Evolutionary conservation across 441 rosid genomes (phyloP), one percentile per base, ranked within the genome.

Genomic region (Gossypium schwendimanii): DNA sequence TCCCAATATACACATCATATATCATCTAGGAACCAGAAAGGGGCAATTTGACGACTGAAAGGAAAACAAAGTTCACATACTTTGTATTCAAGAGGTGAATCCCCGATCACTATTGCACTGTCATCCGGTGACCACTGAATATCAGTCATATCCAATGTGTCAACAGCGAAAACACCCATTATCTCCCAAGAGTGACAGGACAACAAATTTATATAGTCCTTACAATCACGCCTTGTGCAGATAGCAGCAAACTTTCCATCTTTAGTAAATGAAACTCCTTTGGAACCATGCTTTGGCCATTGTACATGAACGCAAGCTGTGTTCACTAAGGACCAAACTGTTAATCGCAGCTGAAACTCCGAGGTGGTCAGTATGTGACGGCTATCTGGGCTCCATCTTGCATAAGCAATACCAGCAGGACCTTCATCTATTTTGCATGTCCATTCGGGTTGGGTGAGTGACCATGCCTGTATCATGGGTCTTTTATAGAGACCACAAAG

Each of bases 391-490:
- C 99, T 95, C 99, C 98, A 93, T 82, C 99, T 84, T 49, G 98
- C 98, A 84, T 93, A 95, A 31, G 97, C 91, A 75, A 93, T 90
- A 73, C 98, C 97, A 39, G 99, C 98, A 23, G 91, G 94, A 75
- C 97, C 98, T 85, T 95, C 98, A 70, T 95, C 99, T 33, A 95
- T 95, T 82, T 95, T 93, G 80, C 99, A 95, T 6, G 97, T 95
- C 99, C 99, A 95, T 77, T 93, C 97, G 54, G 99, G 97, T 80
- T 95, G 97, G 64, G 86, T 55, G 74, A 91, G 79, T 1, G 97
- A 95, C 99, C 98, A 93, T 24, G 90, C 99, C 83, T 95, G 97
- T 76, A 95, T 91, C 96, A 93, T 91, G 0, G 96, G 96, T 76
- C 90, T 90, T 71, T 90, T 93, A 23, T 87, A 85, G 41, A 95